These are phyloP conservation scores for Fusarium proliferatum DNA, from an alignment of 2,329 filamentous ascomycete species.

Conservation along the genomic window DNA sequence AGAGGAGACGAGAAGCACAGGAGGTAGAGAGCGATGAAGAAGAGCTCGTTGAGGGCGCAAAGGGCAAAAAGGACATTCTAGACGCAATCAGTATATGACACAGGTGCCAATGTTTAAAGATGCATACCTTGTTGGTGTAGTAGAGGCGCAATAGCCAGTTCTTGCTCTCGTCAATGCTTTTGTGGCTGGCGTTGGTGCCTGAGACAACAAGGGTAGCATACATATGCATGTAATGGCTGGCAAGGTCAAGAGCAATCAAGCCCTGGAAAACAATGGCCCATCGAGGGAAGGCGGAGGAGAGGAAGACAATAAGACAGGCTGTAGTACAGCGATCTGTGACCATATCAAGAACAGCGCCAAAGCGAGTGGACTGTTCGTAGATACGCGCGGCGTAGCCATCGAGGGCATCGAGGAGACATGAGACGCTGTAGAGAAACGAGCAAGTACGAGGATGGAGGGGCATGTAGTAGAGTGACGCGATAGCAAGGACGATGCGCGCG, in stretches of 20 bases:
- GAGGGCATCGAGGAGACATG: constrained; percentile 93
- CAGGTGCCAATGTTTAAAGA: not conserved
- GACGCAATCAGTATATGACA: constrained; percentile 10
- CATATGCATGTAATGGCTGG: constrained; percentile 99
- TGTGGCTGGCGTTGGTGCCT: constrained; percentile 84
- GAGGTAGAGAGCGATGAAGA: constrained; percentile 98
- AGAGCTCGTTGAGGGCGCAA: constrained; percentile 92
- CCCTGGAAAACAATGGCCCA: constrained; percentile 96
- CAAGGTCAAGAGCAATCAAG: constrained; percentile 90
- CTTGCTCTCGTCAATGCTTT: constrained; percentile 88
- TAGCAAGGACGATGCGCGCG: constrained; percentile 79
- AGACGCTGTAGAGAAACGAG: constrained; percentile 89
- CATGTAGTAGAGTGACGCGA: constrained; percentile 98
- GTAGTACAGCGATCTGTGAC: constrained; percentile 98
- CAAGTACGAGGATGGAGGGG: constrained; percentile 97
- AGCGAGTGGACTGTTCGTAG: constrained; percentile 93
- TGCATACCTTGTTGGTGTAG: constrained; percentile 90
- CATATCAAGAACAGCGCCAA: constrained; percentile 98
- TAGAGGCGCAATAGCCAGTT: constrained; percentile 94
- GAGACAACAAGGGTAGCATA: constrained; percentile 93
- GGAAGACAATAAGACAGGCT: constrained; percentile 91
- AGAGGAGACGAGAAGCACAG: constrained; percentile 94
- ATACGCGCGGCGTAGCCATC: constrained; percentile 86
- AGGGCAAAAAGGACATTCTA: constrained; percentile 91
- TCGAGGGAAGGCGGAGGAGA: constrained; percentile 92